Conservation (phyloP, 306 rosid species). For the Sphenostylis stenocarpa region DNA sequence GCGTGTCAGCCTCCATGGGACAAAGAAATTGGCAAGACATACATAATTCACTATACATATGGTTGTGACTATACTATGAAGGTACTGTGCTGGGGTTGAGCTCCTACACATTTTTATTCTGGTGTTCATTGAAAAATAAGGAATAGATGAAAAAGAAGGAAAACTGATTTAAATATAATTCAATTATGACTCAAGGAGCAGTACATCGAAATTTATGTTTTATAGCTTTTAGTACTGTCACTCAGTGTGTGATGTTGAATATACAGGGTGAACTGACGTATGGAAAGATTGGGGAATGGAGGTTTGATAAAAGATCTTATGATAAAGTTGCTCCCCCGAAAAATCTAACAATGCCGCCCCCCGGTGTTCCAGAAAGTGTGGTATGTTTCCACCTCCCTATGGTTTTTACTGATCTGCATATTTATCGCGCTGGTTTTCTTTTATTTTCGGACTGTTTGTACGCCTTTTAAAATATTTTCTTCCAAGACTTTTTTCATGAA, state of each 20-base stretch:
- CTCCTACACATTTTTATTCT: conserved; percentile 6
- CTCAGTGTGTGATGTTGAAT: conserved; percentile 24
- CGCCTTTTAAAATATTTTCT: background rate
- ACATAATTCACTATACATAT: conserved; percentile 91
- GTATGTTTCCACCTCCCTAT: conserved; percentile 51
- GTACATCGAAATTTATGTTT: background rate
- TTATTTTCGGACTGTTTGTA: too few relatives aligned
- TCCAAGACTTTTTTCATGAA: background rate
- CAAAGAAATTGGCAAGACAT: conserved; percentile 62
- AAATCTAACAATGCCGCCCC: conserved; percentile 84
- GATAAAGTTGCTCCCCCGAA: conserved; percentile 55
- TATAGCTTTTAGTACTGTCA: conserved; percentile 8
- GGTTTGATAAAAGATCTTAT: conserved; percentile 89
- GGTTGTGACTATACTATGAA: conserved; percentile 91
- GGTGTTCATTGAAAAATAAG: background rate
- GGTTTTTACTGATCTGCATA: background rate
- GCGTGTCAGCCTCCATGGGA: conserved; percentile 95
- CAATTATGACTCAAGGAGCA: background rate
- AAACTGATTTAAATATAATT: conserved; percentile 9
- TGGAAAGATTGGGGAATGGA: conserved; percentile 99
- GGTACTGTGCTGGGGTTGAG: conserved; percentile 47
- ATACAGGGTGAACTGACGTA: conserved; percentile 83
- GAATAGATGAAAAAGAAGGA: background rate
- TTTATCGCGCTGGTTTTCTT: background rate
- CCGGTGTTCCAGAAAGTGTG: conserved; percentile 95